phyloP scores from a whole-genome alignment of 1,284 basidiomycete genomes.

The Phlebopus sp. region DNA sequence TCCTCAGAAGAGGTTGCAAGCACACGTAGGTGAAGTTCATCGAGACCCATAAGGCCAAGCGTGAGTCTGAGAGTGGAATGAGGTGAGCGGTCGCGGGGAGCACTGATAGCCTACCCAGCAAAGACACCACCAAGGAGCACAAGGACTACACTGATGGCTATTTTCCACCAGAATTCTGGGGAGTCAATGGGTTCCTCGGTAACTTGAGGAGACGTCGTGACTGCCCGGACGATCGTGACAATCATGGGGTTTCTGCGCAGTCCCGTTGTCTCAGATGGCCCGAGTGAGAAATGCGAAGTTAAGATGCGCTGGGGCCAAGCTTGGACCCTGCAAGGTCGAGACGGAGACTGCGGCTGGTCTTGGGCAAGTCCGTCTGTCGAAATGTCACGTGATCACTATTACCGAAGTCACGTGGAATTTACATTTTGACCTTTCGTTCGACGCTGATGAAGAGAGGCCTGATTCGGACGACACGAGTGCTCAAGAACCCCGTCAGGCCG shows the following conservation, averaged over 20 bases:
- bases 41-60: conserved; percentile 92
- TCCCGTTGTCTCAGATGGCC: too few species aligned
- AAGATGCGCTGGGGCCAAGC: background rate
- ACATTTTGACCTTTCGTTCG: background rate
- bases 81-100: background rate
- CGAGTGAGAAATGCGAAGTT: too few species aligned
- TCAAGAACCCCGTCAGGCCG: background rate
- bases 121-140: conserved; percentile 83
- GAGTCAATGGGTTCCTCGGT: conserved; percentile 36
- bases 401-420: background rate
- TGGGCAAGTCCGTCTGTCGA: background rate
- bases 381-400: background rate
- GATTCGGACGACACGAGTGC: background rate
- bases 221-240: conserved; percentile 1
- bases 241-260: conserved; percentile 8
- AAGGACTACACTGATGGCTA: conserved; percentile 61
- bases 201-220: conserved; percentile 2
- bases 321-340: too few species aligned
- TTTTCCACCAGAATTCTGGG: conserved; percentile 65
- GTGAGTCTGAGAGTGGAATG: conserved; percentile 52
- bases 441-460: background rate
- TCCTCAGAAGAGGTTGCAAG: conserved; percentile 80
- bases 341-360: conserved; percentile 2
- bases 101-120: conserved; percentile 56
- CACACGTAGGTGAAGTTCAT: conserved; percentile 89